These are phyloP conservation scores for Backusella tuberculispora DNA, from an alignment of 192 early-diverging fungal species.

Conservation along the genomic window DNA sequence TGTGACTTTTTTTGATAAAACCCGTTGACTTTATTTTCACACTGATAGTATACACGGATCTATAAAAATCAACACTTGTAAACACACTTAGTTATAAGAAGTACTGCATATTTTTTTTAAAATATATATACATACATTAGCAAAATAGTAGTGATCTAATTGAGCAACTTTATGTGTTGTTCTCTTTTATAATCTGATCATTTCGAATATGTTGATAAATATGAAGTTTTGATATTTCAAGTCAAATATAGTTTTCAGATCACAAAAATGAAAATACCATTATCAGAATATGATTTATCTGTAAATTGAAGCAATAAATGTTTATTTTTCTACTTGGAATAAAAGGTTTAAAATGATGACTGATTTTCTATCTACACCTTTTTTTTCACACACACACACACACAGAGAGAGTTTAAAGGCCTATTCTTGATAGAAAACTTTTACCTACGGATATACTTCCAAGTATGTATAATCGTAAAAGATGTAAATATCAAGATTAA, in stretches of 20 bases:
- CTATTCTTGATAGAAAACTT: slow-evolving; percentile 7
- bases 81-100: neutral
- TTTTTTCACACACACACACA: slow-evolving; percentile 14
- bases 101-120: neutral
- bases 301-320: neutral
- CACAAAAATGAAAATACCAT: too few species aligned
- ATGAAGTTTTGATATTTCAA: too few species aligned
- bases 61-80: neutral
- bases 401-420: slow-evolving; percentile 4
- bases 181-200: neutral
- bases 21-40: neutral
- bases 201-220: neutral
- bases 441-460: slow-evolving; percentile 1
- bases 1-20: neutral
- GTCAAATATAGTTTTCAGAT: too few species aligned
- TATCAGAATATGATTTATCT: neutral
- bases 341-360: neutral
- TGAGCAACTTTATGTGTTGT: neutral
- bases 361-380: slow-evolving; percentile 5
- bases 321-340: neutral
- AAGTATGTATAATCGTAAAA: slow-evolving; percentile 17
- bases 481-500: neutral
- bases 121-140: neutral
- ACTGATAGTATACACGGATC: neutral
- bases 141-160: neutral